Conservation (phyloP, 2,329 filamentous ascomycete species). For the Aspergillus terreus region DNA sequence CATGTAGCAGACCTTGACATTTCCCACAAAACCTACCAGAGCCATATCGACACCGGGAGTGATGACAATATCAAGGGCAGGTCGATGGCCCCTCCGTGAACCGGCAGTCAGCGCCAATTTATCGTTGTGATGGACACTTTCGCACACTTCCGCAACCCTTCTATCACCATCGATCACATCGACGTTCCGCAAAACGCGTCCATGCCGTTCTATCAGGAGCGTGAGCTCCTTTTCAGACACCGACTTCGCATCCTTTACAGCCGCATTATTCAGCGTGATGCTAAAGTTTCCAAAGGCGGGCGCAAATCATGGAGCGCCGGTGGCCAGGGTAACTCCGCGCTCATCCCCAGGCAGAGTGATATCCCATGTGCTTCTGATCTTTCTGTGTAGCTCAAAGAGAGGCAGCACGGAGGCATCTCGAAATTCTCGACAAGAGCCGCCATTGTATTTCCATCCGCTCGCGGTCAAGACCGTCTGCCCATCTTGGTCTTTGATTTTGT, state of each 20-base stretch:
- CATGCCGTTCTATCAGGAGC: neutral
- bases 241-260: conserved; percentile 8
- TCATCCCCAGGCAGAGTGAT: conserved; percentile 13
- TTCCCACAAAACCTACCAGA: neutral
- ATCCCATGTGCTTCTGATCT: conserved; percentile 11
- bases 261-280: conserved; percentile 16
- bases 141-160: neutral
- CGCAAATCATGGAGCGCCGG: conserved; percentile 8
- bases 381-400: conserved; percentile 23
- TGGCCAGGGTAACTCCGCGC: conserved; percentile 5
- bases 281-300: conserved; percentile 9
- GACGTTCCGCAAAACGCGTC: neutral
- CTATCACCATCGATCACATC: neutral
- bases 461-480: conserved; percentile 16
- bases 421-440: conserved; percentile 21
- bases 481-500: conserved; percentile 18
- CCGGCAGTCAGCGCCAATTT: neutral
- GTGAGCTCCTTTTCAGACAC: conserved; percentile 7
- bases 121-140: neutral
- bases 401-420: conserved; percentile 23
- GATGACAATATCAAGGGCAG: neutral
- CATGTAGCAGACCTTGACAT: neutral
- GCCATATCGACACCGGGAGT: neutral
- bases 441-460: conserved; percentile 21
- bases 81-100: neutral